Evolutionary conservation across 148 eudicot genomes (phyloP), one percentile per base, ranked within the genome.

Genomic region (Rheum nobile): DNA sequence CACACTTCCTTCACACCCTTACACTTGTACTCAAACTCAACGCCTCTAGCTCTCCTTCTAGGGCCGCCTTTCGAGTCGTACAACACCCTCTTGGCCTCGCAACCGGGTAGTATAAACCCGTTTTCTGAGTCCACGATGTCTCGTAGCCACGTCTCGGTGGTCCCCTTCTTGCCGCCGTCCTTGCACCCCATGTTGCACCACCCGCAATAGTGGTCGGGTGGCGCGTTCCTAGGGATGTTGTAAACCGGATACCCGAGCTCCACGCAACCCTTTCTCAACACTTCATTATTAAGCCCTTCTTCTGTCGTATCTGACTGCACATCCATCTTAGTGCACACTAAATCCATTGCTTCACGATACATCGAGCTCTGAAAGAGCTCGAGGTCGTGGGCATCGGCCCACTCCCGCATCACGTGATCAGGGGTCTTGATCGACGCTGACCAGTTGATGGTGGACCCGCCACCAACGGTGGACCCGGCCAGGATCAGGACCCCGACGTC

Each of bases 121-220:
- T 89, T 87, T 0, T 86, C 86, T 2, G 94, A 91, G 6, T 89
- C 83, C 2, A 88, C 82, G 71, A 89, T 5, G 48, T 91, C 94
- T 54, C 81, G 80, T 2, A 91, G 85, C 97, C 97, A 91, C 5
- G 94, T 91, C 77, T 91, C 97, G 4, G 76, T 13, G 11, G 87
- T 83, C 1, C 97, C 90, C 77, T 88, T 83, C 50, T 91, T 91
- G 44, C 70, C 79, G 0, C 97, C 97, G 19, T 89, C 89, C 70
- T 84, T 89, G 73, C 97, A 91, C 14, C 97, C 97, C n/a, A 89
- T 76, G 76, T 86, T 77, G 47, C 97, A 91, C 97, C 97, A 89
- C 3, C 97, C 97, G 46, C 97, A 91, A 70, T 85, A 85, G 52
- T 91, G 97, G 79, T 91, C 85, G 0, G 75, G 24, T 0, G 85